Evolutionary conservation across 1,284 basidiomycete species (phyloP).

Genomic region (Afroboletus lepidellus): DNA sequence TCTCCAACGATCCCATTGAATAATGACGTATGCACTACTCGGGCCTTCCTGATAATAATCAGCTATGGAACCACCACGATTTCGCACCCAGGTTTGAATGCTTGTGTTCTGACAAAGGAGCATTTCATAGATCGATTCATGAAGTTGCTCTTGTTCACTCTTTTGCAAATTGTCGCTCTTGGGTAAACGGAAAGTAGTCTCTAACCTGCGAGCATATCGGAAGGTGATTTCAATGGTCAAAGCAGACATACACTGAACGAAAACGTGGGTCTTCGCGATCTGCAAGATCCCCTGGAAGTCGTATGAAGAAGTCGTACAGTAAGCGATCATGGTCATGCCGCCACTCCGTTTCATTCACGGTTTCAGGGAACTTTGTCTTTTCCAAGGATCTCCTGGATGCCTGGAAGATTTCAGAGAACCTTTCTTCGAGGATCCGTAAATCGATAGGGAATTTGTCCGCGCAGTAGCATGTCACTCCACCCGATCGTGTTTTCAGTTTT

Average conservation of each 20-base stretch:
- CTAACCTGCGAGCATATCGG: constrained; percentile 1
- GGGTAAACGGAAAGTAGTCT: constrained; percentile 4
- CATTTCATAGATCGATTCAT: accelerated
- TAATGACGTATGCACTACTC: neutral
- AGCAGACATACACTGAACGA: constrained; percentile 7
- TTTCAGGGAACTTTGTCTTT: neutral
- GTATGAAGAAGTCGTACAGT: constrained; percentile 12
- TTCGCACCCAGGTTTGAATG: neutral
- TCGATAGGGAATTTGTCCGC: constrained; percentile 4
- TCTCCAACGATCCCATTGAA: neutral
- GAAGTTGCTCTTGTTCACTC: neutral
- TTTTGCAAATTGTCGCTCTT: neutral
- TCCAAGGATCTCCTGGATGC: constrained; percentile 10
- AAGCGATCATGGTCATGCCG: constrained; percentile 15
- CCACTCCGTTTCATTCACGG: constrained; percentile 2
- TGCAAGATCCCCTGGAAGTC: neutral
- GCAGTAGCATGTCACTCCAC: neutral
- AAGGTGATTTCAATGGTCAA: neutral
- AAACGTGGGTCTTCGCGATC: constrained; percentile 3
- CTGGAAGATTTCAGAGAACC: constrained; percentile 11
- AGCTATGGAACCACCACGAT: neutral
- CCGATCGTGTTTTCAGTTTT: neutral
- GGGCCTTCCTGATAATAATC: neutral
- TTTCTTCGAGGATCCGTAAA: constrained; percentile 6
- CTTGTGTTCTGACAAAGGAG: neutral